A percentile compares a stretch with the other conserved stretches of the same genome.
Evolutionary conservation across 2,329 filamentous ascomycete genomes (phyloP).

Genomic region (Trichoderma sp.): DNA sequence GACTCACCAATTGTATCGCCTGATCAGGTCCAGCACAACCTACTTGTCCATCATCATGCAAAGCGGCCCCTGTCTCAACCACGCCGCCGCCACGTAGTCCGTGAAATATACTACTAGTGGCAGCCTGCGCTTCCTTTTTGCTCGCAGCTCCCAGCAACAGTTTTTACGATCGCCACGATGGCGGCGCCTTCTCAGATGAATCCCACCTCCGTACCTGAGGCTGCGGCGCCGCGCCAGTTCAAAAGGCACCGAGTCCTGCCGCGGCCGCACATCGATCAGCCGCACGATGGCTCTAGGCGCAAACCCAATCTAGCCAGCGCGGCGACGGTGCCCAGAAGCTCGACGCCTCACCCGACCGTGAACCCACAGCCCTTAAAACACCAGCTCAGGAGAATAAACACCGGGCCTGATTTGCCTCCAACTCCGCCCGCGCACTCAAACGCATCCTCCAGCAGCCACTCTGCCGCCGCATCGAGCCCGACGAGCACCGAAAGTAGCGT

Average conservation of each 20-base stretch:
- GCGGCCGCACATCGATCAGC: conserved; percentile 34
- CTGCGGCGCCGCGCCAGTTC: conserved; percentile 39
- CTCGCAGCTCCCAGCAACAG: conserved; percentile 28
- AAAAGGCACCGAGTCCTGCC: conserved; percentile 50
- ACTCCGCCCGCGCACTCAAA: conserved; percentile 64
- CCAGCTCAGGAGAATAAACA: conserved; percentile 44
- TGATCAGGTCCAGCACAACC: conserved; percentile 17
- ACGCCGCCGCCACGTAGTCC: conserved; percentile 24
- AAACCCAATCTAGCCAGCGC: conserved; percentile 33
- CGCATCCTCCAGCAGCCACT: conserved; percentile 55
- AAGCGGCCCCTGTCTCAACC: conserved; percentile 25
- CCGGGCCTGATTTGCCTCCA: conserved; percentile 57
- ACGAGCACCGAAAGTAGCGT: conserved; percentile 41
- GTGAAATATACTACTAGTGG: conserved; percentile 1
- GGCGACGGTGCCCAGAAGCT: conserved; percentile 30
- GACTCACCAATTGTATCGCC: conserved; percentile 25
- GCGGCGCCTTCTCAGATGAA: conserved; percentile 3
- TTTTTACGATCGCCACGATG: conserved; percentile 21
- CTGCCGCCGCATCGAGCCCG: conserved; percentile 46
- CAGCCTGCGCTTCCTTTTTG: conserved; percentile 26
- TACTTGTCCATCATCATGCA: conserved; percentile 28
- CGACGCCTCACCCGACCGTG: conserved; percentile 36
- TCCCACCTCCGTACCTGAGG: not conserved
- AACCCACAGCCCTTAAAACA: conserved; percentile 45
- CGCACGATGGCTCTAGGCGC: conserved; percentile 30